Evolutionary conservation across 148 eudicot species (phyloP).

Genomic region (Beta vulgaris): DNA sequence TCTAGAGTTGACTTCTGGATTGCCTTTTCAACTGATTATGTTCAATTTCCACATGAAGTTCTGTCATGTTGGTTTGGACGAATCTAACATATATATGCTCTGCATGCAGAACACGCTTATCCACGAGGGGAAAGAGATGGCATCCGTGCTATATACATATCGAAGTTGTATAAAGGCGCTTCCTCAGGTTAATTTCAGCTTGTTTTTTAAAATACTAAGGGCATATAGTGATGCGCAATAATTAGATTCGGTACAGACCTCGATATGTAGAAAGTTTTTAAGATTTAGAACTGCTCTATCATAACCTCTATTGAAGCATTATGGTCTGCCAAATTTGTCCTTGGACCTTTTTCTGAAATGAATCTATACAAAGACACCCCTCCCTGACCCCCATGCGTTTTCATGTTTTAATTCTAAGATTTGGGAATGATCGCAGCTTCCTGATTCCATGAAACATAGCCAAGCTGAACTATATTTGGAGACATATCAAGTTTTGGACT

Average conservation of each 20-base stretch:
- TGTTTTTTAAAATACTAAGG: not conserved
- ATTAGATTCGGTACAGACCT: not conserved
- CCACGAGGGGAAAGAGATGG: conserved; percentile 92
- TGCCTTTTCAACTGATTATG: conserved; percentile 4
- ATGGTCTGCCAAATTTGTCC: not conserved
- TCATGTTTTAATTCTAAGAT: conserved; percentile 20
- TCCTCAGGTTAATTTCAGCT: conserved; percentile 68
- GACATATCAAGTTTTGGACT: conserved; percentile 96
- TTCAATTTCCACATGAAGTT: not conserved
- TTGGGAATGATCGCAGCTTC: conserved; percentile 66
- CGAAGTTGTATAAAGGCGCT: conserved; percentile 98
- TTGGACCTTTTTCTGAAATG: not conserved
- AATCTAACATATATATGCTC: conserved; percentile 4
- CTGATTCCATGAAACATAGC: conserved; percentile 99
- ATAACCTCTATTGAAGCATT: not conserved
- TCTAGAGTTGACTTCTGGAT: not conserved
- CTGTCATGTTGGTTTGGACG: not conserved
- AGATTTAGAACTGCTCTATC: not conserved
- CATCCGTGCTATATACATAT: conserved; percentile 87
- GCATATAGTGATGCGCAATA: not conserved
- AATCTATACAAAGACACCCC: not conserved
- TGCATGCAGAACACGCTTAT: conserved; percentile 67
- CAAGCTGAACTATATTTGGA: conserved; percentile 95
- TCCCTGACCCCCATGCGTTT: not conserved
- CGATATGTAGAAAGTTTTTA: not conserved